A percentile compares a stretch with the other conserved stretches of the same genome.
Conservation (phyloP, 2,329 filamentous ascomycete species). For the Epichloe hybrida region DNA sequence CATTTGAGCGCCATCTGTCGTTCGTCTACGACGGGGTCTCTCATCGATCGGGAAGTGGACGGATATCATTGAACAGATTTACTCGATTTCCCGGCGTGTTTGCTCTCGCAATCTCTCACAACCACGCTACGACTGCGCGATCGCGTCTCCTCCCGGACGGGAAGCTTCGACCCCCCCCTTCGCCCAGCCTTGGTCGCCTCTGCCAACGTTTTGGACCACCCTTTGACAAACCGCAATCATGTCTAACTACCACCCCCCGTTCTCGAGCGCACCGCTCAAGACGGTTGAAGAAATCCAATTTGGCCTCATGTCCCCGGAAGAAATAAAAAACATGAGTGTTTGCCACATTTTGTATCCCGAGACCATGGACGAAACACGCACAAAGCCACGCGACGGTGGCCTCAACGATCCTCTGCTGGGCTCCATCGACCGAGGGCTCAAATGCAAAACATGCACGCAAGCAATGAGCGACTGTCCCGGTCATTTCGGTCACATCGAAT, state of each 20-base stretch:
- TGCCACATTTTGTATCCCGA: constrained; percentile 95
- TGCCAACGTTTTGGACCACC: background rate
- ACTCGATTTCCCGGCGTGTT: constrained; percentile 11
- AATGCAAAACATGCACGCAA: constrained; percentile 93
- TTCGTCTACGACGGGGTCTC: constrained; percentile 17
- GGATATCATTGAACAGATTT: constrained; percentile 12
- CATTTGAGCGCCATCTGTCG: constrained; percentile 28
- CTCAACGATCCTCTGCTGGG: constrained; percentile 93
- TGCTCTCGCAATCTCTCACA: constrained; percentile 4
- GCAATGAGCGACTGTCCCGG: constrained; percentile 92
- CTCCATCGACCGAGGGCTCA: constrained; percentile 89
- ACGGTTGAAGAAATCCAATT: constrained; percentile 99
- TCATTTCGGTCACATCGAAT: constrained; percentile 97
- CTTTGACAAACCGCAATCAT: constrained; percentile 41
- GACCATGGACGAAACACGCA: constrained; percentile 94
- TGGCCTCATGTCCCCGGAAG: constrained; percentile 90
- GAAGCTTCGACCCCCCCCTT: background rate
- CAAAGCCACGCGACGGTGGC: constrained; percentile 79
- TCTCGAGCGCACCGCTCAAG: constrained; percentile 90
- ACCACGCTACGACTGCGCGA: background rate
- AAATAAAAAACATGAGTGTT: constrained; percentile 99
- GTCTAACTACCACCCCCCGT: constrained; percentile 83
- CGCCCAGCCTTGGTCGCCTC: constrained; percentile 8
- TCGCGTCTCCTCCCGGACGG: constrained; percentile 9
- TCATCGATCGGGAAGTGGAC: constrained; percentile 19